These are phyloP conservation scores for Termitomyces sp. DNA, from an alignment of 768 basidiomycete genomes.

Conservation along the genomic window DNA sequence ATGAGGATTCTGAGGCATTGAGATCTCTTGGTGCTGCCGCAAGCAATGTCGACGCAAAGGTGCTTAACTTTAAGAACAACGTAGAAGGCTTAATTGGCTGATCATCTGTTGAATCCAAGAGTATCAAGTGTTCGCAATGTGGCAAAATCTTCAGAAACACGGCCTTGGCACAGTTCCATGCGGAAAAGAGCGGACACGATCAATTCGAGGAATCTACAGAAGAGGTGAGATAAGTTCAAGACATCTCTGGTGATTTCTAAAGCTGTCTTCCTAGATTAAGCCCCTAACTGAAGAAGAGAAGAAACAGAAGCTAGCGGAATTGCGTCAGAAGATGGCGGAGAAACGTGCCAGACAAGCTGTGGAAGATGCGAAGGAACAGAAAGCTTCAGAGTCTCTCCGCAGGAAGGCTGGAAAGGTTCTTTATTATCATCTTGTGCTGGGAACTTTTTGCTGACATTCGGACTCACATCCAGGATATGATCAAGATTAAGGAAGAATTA, in stretches of 20 bases:
- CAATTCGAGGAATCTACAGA: slow-evolving; percentile 95
- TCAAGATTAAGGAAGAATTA: slow-evolving; percentile 68
- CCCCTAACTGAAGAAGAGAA: slow-evolving; percentile 95
- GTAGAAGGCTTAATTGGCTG: neutral
- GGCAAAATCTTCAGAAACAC: slow-evolving; percentile 84
- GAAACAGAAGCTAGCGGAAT: slow-evolving; percentile 70
- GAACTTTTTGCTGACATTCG: neutral
- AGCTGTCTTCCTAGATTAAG: slow-evolving; percentile 56
- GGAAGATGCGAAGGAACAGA: slow-evolving; percentile 67
- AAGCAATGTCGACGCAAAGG: slow-evolving; percentile 61
- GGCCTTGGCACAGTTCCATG: slow-evolving; percentile 87
- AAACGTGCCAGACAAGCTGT: slow-evolving; percentile 72
- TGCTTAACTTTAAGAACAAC: slow-evolving; percentile 17
- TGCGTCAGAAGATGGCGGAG: slow-evolving; percentile 71
- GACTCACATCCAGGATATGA: slow-evolving; percentile 51
- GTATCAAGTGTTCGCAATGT: slow-evolving; percentile 80
- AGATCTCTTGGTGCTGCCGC: slow-evolving; percentile 39
- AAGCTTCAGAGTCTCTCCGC: slow-evolving; percentile 71
- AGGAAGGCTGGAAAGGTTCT: slow-evolving; percentile 79
- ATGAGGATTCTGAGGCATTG: slow-evolving; percentile 66
- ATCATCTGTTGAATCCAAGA: slow-evolving; percentile 33
- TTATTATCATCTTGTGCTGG: slow-evolving; percentile 5
- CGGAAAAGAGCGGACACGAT: slow-evolving; percentile 92
- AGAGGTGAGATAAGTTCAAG: slow-evolving; percentile 48
- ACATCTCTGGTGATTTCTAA: neutral